These are phyloP conservation scores for Trebouxia gelatinosa DNA, from an alignment of 163 green algal genomes.

Conservation along the genomic window DNA sequence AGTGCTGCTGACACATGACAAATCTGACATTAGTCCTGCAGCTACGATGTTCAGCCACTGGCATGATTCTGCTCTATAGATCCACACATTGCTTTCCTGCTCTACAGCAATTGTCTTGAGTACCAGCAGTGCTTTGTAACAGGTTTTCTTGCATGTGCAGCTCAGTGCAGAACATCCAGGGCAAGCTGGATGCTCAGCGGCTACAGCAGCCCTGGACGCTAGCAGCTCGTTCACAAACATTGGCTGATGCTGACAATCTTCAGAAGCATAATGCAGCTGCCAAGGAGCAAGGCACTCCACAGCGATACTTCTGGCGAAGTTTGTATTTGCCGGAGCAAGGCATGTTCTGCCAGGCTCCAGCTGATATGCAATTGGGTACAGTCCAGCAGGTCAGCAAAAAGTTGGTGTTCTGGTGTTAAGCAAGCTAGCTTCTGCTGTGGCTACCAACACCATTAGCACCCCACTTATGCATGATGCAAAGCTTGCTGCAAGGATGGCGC, in stretches of 20 bases:
- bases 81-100: too few relatives aligned
- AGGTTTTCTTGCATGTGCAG: too few relatives aligned
- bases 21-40: too few relatives aligned
- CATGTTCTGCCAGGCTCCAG: slow-evolving; percentile 81
- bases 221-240: slow-evolving; percentile 44
- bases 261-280: slow-evolving; percentile 47
- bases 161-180: slow-evolving; percentile 37
- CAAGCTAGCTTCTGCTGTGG: too few relatives aligned
- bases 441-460: neutral
- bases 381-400: slow-evolving; percentile 25
- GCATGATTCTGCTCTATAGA: too few relatives aligned
- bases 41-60: too few relatives aligned
- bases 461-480: too few relatives aligned
- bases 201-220: slow-evolving; percentile 51
- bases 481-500: too few relatives aligned
- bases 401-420: neutral
- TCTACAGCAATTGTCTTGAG: too few relatives aligned
- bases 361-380: slow-evolving; percentile 53
- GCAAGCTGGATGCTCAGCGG: slow-evolving; percentile 34
- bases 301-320: slow-evolving; percentile 73
- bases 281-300: slow-evolving; percentile 35
- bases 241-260: slow-evolving; percentile 56
- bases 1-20: too few relatives aligned
- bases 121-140: too few relatives aligned
- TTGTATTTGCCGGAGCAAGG: slow-evolving; percentile 82